Conservation (phyloP, 768 basidiomycete species). For the Trametes punicea region DNA sequence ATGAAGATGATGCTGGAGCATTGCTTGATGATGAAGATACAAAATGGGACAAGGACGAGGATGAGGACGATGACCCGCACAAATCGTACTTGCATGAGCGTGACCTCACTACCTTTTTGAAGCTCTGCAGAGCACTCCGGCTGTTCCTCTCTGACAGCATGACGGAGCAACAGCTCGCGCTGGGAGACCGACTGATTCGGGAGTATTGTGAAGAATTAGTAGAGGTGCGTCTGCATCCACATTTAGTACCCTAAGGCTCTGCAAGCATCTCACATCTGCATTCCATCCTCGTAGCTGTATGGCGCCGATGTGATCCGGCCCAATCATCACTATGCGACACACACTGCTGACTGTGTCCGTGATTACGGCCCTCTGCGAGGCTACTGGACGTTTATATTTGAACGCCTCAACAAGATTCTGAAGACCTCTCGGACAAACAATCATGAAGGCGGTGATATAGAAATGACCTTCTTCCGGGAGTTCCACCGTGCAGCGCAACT, state of each 20-base stretch:
- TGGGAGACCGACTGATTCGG: slow-evolving; percentile 19
- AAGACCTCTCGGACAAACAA: slow-evolving; percentile 29
- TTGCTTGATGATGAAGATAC: neutral
- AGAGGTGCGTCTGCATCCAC: slow-evolving; percentile 3
- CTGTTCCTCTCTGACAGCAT: slow-evolving; percentile 12
- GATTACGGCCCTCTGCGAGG: slow-evolving; percentile 36
- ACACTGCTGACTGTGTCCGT: slow-evolving; percentile 25
- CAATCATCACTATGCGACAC: slow-evolving; percentile 38
- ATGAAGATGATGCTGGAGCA: slow-evolving; percentile 1
- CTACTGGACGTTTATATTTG: slow-evolving; percentile 35
- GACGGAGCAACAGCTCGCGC: neutral
- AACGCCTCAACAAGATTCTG: slow-evolving; percentile 32
- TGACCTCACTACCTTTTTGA: slow-evolving; percentile 3
- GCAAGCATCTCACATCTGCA: slow-evolving; percentile 2
- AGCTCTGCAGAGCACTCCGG: slow-evolving; percentile 6
- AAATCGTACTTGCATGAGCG: neutral
- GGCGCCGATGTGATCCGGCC: slow-evolving; percentile 31
- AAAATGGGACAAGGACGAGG: neutral
- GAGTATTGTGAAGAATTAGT: slow-evolving; percentile 26
- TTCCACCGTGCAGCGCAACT: slow-evolving; percentile 18
- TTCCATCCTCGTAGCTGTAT: slow-evolving; percentile 27
- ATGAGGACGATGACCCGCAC: neutral
- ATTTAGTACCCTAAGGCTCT: too few species aligned
- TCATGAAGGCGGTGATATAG: slow-evolving; percentile 28
- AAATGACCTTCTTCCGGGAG: slow-evolving; percentile 28